Percentiles rank a stretch among this genome's conserved stretches.
These are phyloP conservation scores for Elsinoe batatas DNA, from an alignment of 2,329 filamentous ascomycete species.

Conservation along the genomic window DNA sequence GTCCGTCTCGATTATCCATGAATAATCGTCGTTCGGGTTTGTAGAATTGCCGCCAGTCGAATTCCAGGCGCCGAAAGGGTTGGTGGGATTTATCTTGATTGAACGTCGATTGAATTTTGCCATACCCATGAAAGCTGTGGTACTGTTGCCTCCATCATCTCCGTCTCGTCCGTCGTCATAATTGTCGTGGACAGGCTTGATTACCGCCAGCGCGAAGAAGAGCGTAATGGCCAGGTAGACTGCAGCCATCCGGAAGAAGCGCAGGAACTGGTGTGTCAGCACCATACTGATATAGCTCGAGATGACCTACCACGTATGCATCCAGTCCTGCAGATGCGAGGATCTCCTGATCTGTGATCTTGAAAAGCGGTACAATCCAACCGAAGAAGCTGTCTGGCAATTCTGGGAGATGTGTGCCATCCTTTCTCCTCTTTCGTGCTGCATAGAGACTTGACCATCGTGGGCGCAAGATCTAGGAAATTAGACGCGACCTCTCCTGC, in stretches of 20 bases:
- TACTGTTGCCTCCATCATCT: conserved; percentile 18
- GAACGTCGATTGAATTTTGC: neutral
- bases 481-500: neutral
- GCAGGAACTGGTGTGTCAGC: conserved; percentile 53
- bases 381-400: conserved; percentile 80
- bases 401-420: conserved; percentile 59
- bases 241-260: conserved; percentile 92
- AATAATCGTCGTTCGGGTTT: conserved; percentile 26
- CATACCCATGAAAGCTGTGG: neutral
- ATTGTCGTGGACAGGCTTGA: conserved; percentile 74
- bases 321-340: conserved; percentile 84
- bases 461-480: conserved; percentile 64
- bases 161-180: conserved; percentile 43
- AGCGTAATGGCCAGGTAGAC: conserved; percentile 71
- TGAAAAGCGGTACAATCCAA: conserved; percentile 82
- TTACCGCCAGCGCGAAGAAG: conserved; percentile 68
- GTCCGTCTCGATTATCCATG: conserved; percentile 32
- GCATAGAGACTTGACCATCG: conserved; percentile 89
- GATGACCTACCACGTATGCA: conserved; percentile 63
- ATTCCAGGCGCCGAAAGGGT: neutral
- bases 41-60: conserved; percentile 7
- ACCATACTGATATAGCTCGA: neutral
- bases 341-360: conserved; percentile 79
- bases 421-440: conserved; percentile 68
- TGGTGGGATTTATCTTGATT: neutral